Base-by-base conservation (phyloP, 441 rosid species). In the Viola pubescens region DNA sequence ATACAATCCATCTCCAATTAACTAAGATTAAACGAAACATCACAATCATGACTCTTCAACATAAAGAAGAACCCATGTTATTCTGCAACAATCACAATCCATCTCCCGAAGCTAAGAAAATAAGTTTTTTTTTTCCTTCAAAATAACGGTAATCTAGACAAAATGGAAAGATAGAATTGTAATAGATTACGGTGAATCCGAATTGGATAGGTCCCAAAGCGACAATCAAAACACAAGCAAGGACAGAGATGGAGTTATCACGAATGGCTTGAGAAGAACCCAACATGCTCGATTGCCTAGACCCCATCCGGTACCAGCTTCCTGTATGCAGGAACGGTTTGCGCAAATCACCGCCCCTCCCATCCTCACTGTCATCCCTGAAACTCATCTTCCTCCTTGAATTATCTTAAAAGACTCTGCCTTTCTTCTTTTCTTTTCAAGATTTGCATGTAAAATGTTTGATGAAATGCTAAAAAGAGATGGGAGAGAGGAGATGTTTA, bases 121-220 rank as follows among this genome's bases (percentile, higher is more conserved):
- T 1, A 26, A 26, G 34, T 26, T 26, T 26, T 2, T 26, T 26
- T 26, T 26, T 26, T 26, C 34, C 34, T 26, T 26, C 3, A 26
- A 26, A 26, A 26, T 0, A 26, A 26, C 34, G 34, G 34, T 2
- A 56, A 64, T n/a, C 49, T 9, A 19, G 1, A 0, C 39, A 59
- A 45, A 9, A 69, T 47, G 5, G 16, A 58, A 47, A 63, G 37
- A 41, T 26, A 41, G 39, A 14, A 52, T 11, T 49, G 1, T 61
- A 54, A 19, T n/a, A 4, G 55, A 76, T 66, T 68, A 88, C 97
- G 7, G 96, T 83, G 83, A 86, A 88, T 42, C 97, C 97, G 60
- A 86, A 91, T 82, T 91, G 97, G 59, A 88, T 75, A n/a, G 97
- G 96, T 69, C 97, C 97, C 56, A 91, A 73, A 63, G 96, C 96